Conservation (phyloP, 345 rosid genomes). For the Camelina sativa region DNA sequence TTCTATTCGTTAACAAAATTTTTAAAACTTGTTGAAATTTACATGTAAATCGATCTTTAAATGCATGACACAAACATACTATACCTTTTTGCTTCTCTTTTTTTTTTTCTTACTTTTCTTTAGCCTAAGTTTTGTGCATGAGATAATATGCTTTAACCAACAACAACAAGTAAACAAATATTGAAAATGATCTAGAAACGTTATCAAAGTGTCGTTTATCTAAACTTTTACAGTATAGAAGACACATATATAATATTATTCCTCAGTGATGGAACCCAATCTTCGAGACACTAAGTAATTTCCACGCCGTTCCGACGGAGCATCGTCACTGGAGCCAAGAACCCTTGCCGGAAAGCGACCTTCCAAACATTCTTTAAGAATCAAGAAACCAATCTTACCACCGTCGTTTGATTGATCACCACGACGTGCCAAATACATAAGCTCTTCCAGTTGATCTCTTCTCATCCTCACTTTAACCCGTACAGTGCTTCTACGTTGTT, state of each 20-base stretch:
- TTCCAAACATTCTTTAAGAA: slow-evolving; percentile 42
- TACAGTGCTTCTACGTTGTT: slow-evolving; percentile 17
- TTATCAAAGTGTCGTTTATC: background rate
- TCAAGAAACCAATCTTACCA: slow-evolving; percentile 39
- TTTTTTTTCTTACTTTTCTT: background rate
- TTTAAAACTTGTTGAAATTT: background rate
- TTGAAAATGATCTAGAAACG: background rate
- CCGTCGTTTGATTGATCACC: slow-evolving; percentile 24
- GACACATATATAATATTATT: background rate
- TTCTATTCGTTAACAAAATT: background rate
- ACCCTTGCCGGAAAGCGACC: slow-evolving; percentile 32
- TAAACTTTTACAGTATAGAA: background rate
- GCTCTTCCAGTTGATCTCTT: slow-evolving; percentile 40
- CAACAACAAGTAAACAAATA: background rate
- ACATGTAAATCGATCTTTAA: background rate
- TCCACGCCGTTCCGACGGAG: slow-evolving; percentile 29
- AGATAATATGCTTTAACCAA: too few species aligned
- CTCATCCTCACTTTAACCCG: slow-evolving; percentile 44
- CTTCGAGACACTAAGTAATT: slow-evolving; percentile 25
- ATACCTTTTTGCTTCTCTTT: background rate
- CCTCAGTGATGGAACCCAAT: slow-evolving; percentile 33
- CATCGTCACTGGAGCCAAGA: slow-evolving; percentile 31
- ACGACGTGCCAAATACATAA: slow-evolving; percentile 21
- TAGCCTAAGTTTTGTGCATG: background rate
- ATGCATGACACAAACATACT: slow-evolving; percentile 3